phyloP scores from a whole-genome alignment of 2,329 filamentous ascomycete genomes.

The Colletotrichum navitas region DNA sequence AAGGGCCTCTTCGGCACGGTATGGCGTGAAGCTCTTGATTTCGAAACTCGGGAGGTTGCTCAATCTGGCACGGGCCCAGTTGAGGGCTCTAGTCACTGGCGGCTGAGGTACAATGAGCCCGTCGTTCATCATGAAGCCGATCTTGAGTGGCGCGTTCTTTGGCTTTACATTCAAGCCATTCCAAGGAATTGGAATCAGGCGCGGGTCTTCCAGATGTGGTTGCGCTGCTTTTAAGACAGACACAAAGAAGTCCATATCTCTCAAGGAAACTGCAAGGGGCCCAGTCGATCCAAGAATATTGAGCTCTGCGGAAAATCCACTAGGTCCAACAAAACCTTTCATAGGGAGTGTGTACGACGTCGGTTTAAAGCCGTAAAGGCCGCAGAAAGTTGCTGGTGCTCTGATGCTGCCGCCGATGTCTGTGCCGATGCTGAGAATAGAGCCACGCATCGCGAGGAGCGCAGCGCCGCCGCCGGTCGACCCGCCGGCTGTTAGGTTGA shows the following conservation, averaged over 20 bases:
- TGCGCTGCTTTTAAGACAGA: constrained; percentile 43
- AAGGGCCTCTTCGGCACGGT: constrained; percentile 48
- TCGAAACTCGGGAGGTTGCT: constrained; percentile 43
- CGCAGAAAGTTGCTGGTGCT: constrained; percentile 53
- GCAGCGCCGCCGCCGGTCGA: constrained; percentile 69
- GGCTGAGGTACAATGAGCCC: constrained; percentile 54
- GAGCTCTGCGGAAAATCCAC: constrained; percentile 49
- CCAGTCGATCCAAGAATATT: constrained; percentile 52
- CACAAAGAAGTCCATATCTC: constrained; percentile 54
- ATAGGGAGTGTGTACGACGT: constrained; percentile 45
- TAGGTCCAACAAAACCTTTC: constrained; percentile 44
- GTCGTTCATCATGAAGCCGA: constrained; percentile 58
- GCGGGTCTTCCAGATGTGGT: constrained; percentile 49
- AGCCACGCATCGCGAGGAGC: constrained; percentile 55
- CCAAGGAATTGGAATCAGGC: constrained; percentile 49
- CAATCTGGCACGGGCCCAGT: constrained; percentile 48
- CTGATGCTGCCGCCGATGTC: constrained; percentile 58
- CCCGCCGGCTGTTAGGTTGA: constrained; percentile 71
- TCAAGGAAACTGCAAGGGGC: constrained; percentile 50
- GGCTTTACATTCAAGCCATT: constrained; percentile 43
- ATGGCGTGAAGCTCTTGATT: constrained; percentile 53
- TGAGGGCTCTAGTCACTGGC: constrained; percentile 51
- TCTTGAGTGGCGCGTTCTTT: constrained; percentile 49
- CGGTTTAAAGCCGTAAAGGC: constrained; percentile 48
- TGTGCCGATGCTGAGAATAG: constrained; percentile 55